A percentile compares a stretch with the other conserved stretches of the same genome.
Evolutionary conservation across 139 green algal genomes (phyloP).

Genomic region (Asterochloris sp.): DNA sequence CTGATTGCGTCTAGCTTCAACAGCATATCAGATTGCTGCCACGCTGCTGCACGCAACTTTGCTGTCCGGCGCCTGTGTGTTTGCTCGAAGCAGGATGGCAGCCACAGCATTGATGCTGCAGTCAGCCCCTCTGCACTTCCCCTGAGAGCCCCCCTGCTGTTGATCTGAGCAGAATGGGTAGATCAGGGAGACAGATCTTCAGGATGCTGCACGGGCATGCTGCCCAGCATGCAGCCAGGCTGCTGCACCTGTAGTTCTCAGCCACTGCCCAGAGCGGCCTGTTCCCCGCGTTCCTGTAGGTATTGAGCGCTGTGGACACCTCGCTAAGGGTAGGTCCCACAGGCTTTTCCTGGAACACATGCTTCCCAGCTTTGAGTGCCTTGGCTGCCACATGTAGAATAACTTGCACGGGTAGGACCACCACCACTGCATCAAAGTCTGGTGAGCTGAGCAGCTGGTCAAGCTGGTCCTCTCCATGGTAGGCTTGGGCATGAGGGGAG

Average conservation of each 20-base stretch:
- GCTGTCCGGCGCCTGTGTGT: too few species aligned
- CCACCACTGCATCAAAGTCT: neutral
- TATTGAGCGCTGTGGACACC: conserved; percentile 13
- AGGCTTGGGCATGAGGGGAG: neutral
- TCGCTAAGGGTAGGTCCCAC: conserved; percentile 20
- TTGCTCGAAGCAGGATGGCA: too few species aligned
- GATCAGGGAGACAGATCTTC: neutral
- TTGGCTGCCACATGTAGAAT: neutral
- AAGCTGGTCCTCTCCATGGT: conserved; percentile 4
- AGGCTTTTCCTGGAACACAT: conserved; percentile 58
- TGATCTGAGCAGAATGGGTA: neutral
- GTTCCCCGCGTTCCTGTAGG: conserved; percentile 10
- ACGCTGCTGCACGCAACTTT: too few species aligned
- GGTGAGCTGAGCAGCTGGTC: neutral
- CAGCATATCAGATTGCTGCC: too few species aligned
- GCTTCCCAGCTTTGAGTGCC: conserved; percentile 31
- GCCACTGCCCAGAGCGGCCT: conserved; percentile 40
- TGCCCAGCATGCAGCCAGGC: neutral
- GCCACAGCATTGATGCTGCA: too few species aligned
- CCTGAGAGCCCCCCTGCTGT: too few species aligned
- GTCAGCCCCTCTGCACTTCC: too few species aligned
- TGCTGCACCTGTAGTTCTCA: conserved; percentile 48
- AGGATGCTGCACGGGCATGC: neutral
- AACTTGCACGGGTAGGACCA: conserved; percentile 12
- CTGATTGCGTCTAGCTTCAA: too few species aligned